phyloP scores from a whole-genome alignment of 192 early-diverging fungal genomes.

The Backusella tuberculispora region DNA sequence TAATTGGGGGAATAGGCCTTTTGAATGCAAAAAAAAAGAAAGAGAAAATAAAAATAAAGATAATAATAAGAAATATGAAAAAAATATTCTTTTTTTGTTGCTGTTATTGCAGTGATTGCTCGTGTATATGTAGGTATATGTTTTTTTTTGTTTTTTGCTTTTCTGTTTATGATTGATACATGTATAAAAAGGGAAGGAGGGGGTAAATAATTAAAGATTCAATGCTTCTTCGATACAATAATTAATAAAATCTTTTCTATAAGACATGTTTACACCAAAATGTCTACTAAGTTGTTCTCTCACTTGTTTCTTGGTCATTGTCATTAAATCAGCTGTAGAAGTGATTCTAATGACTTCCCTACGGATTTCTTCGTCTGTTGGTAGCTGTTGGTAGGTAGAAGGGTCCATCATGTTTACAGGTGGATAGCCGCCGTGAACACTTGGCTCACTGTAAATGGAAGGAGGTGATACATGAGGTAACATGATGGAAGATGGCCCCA shows the following conservation, averaged over 20 bases:
- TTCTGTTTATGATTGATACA: constrained; percentile 5
- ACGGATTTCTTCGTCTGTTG: constrained; percentile 68
- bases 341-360: constrained; percentile 72
- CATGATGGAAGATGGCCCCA: constrained; percentile 10
- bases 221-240: constrained; percentile 70
- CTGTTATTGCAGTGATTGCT: not conserved
- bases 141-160: constrained; percentile 10
- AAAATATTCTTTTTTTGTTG: not conserved
- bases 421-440: constrained; percentile 18
- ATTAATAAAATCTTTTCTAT: constrained; percentile 75
- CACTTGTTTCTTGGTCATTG: constrained; percentile 94
- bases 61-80: not conserved
- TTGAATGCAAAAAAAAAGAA: not conserved
- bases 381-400: constrained; percentile 24
- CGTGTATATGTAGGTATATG: constrained; percentile 9
- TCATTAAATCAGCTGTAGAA: constrained; percentile 88
- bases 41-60: not conserved
- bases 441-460: constrained; percentile 19
- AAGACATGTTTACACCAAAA: constrained; percentile 66
- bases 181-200: not conserved
- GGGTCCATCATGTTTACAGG: constrained; percentile 16
- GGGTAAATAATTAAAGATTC: not conserved
- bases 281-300: constrained; percentile 62
- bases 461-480: constrained; percentile 16
- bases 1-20: not conserved